Evolutionary conservation across 441 rosid species (phyloP).

Genomic region (Manihot esculenta): DNA sequence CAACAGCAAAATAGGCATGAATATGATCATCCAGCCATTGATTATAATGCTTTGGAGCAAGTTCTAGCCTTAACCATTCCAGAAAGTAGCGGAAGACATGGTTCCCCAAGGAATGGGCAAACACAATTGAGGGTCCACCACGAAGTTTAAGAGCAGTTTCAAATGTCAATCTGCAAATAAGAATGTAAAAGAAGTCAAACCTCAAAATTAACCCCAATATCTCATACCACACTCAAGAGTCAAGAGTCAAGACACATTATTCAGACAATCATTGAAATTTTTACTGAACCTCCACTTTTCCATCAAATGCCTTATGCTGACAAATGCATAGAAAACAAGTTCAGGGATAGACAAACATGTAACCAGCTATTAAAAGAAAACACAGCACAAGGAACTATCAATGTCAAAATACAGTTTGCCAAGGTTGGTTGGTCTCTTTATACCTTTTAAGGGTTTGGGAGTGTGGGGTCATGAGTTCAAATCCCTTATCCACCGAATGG

Average conservation of each 20-base stretch:
- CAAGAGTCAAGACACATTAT: conserved; percentile 12
- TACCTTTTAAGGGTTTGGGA: too few relatives aligned
- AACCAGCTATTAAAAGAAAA: not conserved
- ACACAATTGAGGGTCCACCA: conserved; percentile 91
- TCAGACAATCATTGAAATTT: conserved; percentile 3
- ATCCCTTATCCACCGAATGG: too few relatives aligned
- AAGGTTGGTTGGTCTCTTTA: too few relatives aligned
- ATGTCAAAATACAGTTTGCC: not conserved
- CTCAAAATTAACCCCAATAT: not conserved
- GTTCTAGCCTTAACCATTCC: conserved; percentile 98
- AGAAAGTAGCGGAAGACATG: conserved; percentile 92
- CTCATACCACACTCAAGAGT: not conserved
- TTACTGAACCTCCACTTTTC: conserved; percentile 1
- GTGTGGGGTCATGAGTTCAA: too few relatives aligned
- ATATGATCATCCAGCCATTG: conserved; percentile 95
- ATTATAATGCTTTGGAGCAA: conserved; percentile 88
- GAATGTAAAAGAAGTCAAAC: conserved; percentile 13
- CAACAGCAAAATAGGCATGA: conserved; percentile 92
- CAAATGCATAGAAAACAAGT: not conserved
- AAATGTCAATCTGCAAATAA: conserved; percentile 72
- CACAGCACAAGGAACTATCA: not conserved
- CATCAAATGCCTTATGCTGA: not conserved
- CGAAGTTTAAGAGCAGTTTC: conserved; percentile 92
- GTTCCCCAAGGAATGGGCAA: conserved; percentile 99
- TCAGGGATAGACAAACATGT: not conserved